phyloP scores from a whole-genome alignment of 1,284 basidiomycete genomes.

The Pseudozyma thailandica region DNA sequence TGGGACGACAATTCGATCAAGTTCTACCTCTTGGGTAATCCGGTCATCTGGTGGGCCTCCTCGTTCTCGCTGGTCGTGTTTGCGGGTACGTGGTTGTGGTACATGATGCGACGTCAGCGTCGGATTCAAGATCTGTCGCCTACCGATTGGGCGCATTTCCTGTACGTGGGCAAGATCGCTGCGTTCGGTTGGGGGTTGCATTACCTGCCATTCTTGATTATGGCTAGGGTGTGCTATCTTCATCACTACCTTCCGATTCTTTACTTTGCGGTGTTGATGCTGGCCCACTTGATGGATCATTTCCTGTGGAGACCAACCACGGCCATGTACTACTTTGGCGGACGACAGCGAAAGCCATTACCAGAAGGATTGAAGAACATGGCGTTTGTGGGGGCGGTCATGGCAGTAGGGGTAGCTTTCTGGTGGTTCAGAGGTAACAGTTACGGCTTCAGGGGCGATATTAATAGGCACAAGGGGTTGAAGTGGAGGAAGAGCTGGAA shows the following conservation, averaged over 20 bases:
- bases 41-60: slow-evolving; percentile 90
- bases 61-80: slow-evolving; percentile 76
- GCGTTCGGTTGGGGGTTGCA: slow-evolving; percentile 93
- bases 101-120: slow-evolving; percentile 85
- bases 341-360: slow-evolving; percentile 64
- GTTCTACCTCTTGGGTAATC: slow-evolving; percentile 93
- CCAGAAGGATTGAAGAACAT: slow-evolving; percentile 76
- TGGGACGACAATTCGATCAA: slow-evolving; percentile 90
- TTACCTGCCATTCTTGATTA: slow-evolving; percentile 82
- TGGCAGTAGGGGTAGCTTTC: slow-evolving; percentile 79
- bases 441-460: slow-evolving; percentile 86
- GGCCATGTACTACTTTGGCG: slow-evolving; percentile 53
- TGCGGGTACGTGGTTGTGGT: slow-evolving; percentile 74
- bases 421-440: slow-evolving; percentile 93
- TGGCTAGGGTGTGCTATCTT: slow-evolving; percentile 78
- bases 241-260: slow-evolving; percentile 88
- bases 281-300: slow-evolving; percentile 89
- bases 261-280: slow-evolving; percentile 93
- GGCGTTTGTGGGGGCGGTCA: slow-evolving; percentile 76
- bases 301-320: slow-evolving; percentile 72
- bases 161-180: slow-evolving; percentile 91
- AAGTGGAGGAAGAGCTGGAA: slow-evolving; percentile 67
- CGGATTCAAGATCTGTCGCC: slow-evolving; percentile 89
- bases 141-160: slow-evolving; percentile 89
- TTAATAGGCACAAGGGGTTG: slow-evolving; percentile 70